These are phyloP conservation scores for Mycosarcoma mackinlayi DNA, from an alignment of 1,284 basidiomycete species.

Conservation along the genomic window DNA sequence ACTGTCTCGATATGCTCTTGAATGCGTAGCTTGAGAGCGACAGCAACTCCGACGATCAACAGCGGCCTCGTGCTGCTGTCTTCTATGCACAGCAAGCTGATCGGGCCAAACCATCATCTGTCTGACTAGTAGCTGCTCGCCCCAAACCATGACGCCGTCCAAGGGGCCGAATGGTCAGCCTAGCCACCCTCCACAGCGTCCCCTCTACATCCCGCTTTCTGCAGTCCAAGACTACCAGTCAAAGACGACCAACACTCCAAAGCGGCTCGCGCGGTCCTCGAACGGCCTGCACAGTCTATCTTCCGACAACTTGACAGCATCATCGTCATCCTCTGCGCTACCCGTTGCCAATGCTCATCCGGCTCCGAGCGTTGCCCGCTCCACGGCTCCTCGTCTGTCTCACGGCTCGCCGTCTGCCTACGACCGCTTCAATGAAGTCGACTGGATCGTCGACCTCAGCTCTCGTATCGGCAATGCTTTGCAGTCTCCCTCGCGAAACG, in stretches of 20 bases:
- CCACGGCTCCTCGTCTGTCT: conserved; percentile 10
- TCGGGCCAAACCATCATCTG: no score
- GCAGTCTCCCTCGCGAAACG: conserved; percentile 5
- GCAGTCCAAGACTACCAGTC: not conserved
- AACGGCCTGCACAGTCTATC: not conserved
- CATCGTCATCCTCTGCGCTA: not conserved
- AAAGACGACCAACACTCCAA: conserved; percentile 8
- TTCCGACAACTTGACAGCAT: conserved; percentile 1
- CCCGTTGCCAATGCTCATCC: not conserved
- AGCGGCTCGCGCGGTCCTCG: not conserved
- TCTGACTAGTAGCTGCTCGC: no score
- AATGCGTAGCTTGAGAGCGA: no score
- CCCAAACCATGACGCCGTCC: conserved; percentile 7
- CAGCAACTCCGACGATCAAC: no score
- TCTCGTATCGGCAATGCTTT: conserved; percentile 43
- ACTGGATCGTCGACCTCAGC: conserved; percentile 46
- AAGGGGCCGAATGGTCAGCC: conserved; percentile 5
- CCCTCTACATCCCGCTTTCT: conserved; percentile 19
- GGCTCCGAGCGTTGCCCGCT: not conserved
- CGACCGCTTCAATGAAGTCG: conserved; percentile 45
- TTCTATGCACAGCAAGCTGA: no score
- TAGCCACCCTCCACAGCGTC: conserved; percentile 14
- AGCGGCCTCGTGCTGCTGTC: no score
- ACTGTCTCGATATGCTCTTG: no score
- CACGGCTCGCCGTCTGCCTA: conserved; percentile 37